These are phyloP conservation scores for Raphanus raphanistrum DNA, from an alignment of 345 rosid genomes.

Conservation along the genomic window DNA sequence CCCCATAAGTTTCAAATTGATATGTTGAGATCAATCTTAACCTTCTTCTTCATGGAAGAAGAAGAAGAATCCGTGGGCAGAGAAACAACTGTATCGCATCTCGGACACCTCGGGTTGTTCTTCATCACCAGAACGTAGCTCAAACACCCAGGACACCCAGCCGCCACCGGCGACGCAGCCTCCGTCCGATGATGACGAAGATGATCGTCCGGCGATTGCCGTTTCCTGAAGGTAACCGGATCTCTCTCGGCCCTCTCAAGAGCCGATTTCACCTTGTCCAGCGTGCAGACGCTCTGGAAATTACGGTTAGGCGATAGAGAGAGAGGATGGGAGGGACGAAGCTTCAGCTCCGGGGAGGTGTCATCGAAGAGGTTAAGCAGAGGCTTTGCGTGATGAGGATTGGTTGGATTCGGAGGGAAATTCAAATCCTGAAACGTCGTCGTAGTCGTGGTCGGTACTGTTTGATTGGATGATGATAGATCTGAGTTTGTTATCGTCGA, in stretches of 20 bases:
- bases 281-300: slow-evolving; percentile 84
- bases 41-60: slow-evolving; percentile 40
- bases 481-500: slow-evolving; percentile 44
- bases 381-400: slow-evolving; percentile 34
- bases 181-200: neutral
- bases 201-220: slow-evolving; percentile 40
- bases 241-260: slow-evolving; percentile 74
- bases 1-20: slow-evolving; percentile 51
- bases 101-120: slow-evolving; percentile 73
- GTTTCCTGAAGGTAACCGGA: slow-evolving; percentile 44
- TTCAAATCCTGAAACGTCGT: slow-evolving; percentile 62
- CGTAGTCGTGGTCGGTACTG: slow-evolving; percentile 37
- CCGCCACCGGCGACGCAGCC: slow-evolving; percentile 53
- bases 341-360: slow-evolving; percentile 46
- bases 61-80: slow-evolving; percentile 35
- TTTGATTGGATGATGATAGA: slow-evolving; percentile 44
- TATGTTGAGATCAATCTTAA: slow-evolving; percentile 75
- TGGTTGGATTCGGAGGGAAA: slow-evolving; percentile 46
- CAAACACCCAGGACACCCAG: slow-evolving; percentile 80
- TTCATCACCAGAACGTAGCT: slow-evolving; percentile 74
- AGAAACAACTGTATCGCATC: slow-evolving; percentile 67
- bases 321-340: neutral
- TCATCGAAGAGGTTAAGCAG: slow-evolving; percentile 55
- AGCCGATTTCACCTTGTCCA: slow-evolving; percentile 82
- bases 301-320: neutral